Evolutionary conservation across 176 grass and related monocot genomes (phyloP).

Genomic region (Puccinellia tenuiflora): DNA sequence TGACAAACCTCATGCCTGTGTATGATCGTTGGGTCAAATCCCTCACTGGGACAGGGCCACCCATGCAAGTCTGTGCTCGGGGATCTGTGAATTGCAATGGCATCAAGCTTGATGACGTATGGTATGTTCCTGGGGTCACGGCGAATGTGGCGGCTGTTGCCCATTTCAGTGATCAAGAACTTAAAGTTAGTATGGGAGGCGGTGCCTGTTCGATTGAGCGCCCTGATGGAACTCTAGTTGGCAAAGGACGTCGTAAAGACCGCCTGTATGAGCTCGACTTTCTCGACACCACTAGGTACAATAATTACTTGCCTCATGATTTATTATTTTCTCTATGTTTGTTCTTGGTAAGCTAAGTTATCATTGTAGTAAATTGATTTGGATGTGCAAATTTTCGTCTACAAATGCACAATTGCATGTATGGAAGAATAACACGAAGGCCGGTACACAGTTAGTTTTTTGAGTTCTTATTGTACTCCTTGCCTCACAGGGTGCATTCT

Average conservation of each 20-base stretch:
- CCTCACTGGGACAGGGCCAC: not conserved
- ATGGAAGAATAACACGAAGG: not conserved
- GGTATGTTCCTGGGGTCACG: not conserved
- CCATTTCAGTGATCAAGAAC: not conserved
- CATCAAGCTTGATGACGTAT: not conserved
- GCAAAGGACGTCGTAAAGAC: not conserved
- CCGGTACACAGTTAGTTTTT: not conserved
- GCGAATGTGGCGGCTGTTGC: not conserved
- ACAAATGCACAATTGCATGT: not conserved
- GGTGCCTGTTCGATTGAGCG: not conserved
- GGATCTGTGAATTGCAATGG: not conserved
- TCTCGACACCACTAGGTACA: not conserved
- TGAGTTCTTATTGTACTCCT: not conserved
- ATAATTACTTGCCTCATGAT: too few relatives aligned
- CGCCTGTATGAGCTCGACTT: not conserved
- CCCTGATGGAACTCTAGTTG: not conserved
- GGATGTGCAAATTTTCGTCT: not conserved
- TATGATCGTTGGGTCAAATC: not conserved
- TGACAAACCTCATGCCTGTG: not conserved
- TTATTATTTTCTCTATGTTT: not conserved
- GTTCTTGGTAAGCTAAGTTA: not conserved
- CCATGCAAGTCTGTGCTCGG: conserved; percentile 5
- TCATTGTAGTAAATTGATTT: not conserved
- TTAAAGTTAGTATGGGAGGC: not conserved
- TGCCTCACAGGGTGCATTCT: not conserved